Percentiles rank a stretch among this genome's conserved stretches.
Evolutionary conservation across 2,329 filamentous ascomycete genomes (phyloP).

Genomic region (Aphanoascus verrucosus): DNA sequence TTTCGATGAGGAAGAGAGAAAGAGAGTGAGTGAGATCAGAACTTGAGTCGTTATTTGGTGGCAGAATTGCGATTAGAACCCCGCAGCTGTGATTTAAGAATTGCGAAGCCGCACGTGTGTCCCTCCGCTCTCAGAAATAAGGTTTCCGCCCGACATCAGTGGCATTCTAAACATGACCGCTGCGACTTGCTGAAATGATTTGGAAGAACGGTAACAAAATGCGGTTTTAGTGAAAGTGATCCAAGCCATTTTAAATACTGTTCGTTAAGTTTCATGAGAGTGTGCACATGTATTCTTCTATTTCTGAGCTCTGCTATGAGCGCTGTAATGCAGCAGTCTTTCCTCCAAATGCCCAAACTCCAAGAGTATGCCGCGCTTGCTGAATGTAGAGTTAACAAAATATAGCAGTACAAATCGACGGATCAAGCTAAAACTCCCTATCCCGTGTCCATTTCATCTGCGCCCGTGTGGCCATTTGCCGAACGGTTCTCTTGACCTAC

Average conservation of each 20-base stretch:
- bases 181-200: too few relatives aligned
- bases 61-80: too few relatives aligned
- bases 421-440: not conserved
- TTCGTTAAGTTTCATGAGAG: too few relatives aligned
- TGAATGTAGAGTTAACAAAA: not conserved
- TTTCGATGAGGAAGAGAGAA: not conserved
- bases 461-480: conserved; percentile 2
- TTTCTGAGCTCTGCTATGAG: too few relatives aligned
- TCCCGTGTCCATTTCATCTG: conserved; percentile 17
- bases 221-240: too few relatives aligned
- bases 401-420: not conserved
- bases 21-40: not conserved
- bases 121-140: not conserved
- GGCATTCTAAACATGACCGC: too few relatives aligned
- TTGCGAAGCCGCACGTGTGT: too few relatives aligned
- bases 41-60: not conserved
- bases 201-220: too few relatives aligned
- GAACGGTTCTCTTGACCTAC: conserved; percentile 1
- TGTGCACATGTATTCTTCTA: too few relatives aligned
- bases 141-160: not conserved
- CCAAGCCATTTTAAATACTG: too few relatives aligned
- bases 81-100: too few relatives aligned
- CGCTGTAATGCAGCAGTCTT: not conserved
- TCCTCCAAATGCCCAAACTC: not conserved
- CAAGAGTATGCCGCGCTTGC: conserved; percentile 5